Percentiles rank a stretch among this genome's conserved stretches.
phyloP scores from a whole-genome alignment of 1,139 yeast species.

The Nakaseomyces glabratus region DNA sequence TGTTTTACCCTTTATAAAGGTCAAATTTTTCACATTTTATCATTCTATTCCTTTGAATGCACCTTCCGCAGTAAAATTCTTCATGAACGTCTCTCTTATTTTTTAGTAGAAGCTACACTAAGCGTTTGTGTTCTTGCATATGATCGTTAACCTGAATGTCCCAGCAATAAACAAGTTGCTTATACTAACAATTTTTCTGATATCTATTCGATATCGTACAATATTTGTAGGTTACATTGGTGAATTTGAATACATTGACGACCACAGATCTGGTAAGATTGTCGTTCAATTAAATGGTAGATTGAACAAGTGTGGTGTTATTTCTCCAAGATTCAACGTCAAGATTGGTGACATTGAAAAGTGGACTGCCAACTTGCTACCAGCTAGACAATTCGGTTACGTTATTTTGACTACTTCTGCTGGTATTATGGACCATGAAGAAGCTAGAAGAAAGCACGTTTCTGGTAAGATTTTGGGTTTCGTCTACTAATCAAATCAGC shows the following conservation, averaged over 20 bases:
- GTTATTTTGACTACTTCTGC: constrained; percentile 97
- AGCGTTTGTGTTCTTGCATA: no score
- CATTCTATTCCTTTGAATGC: no score
- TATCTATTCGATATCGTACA: not conserved
- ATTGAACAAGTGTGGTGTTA: constrained; percentile 97
- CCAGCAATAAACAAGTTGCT: no score
- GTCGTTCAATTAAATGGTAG: constrained; percentile 97
- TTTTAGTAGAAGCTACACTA: no score
- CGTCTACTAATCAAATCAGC: constrained; percentile 53
- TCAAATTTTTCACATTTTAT: not conserved
- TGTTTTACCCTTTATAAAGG: not conserved
- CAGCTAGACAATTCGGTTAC: constrained; percentile 98
- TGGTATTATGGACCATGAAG: constrained; percentile 99
- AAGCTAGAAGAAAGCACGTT: constrained; percentile 99
- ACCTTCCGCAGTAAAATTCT: no score
- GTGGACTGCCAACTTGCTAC: constrained; percentile 96
- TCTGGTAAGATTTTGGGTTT: constrained; percentile 97
- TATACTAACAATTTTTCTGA: constrained; percentile 30
- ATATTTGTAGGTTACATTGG: constrained; percentile 75
- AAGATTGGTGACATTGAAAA: constrained; percentile 88
- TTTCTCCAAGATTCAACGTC: constrained; percentile 96
- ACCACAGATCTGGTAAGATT: constrained; percentile 98
- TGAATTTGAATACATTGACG: constrained; percentile 97
- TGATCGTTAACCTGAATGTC: no score
- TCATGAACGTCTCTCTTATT: no score